Evolutionary conservation across 495 filamentous ascomycete species (phyloP).

Genomic region (Aspergillus homomorphus): DNA sequence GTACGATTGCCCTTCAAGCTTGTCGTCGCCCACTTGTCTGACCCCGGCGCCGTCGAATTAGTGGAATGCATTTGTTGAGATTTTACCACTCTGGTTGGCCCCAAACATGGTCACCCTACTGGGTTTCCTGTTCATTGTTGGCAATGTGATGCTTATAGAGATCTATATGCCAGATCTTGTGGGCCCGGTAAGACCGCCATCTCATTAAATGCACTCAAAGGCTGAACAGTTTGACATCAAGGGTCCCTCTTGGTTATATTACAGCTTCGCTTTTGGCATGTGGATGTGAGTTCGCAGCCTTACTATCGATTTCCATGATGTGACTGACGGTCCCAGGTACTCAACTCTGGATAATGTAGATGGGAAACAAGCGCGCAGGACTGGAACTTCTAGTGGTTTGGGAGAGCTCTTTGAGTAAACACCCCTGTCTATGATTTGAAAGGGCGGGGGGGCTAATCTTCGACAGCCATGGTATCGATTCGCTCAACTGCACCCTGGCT

Average conservation of each 20-base stretch:
- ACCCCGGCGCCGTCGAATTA: constrained; percentile 32
- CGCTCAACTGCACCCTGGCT: constrained; percentile 90
- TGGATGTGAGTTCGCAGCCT: constrained; percentile 64
- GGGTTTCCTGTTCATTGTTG: constrained; percentile 90
- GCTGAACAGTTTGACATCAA: constrained; percentile 34
- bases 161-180: constrained; percentile 87
- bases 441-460: constrained; percentile 28
- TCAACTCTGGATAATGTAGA: constrained; percentile 99
- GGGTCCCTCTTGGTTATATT: constrained; percentile 90
- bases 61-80: constrained; percentile 97
- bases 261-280: constrained; percentile 86
- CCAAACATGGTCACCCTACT: constrained; percentile 97
- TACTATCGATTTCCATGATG: constrained; percentile 6
- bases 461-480: constrained; percentile 87
- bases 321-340: constrained; percentile 52
- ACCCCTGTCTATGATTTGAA: constrained; percentile 2
- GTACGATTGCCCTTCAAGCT: constrained; percentile 52
- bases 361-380: constrained; percentile 93
- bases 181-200: constrained; percentile 67
- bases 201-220: neutral
- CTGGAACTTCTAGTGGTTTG: constrained; percentile 89
- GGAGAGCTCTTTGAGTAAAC: constrained; percentile 92
- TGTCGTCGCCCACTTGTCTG: neutral
- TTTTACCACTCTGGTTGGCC: constrained; percentile 92
- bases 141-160: constrained; percentile 75